phyloP scores from a whole-genome alignment of 345 rosid species.

The Salix exigua region DNA sequence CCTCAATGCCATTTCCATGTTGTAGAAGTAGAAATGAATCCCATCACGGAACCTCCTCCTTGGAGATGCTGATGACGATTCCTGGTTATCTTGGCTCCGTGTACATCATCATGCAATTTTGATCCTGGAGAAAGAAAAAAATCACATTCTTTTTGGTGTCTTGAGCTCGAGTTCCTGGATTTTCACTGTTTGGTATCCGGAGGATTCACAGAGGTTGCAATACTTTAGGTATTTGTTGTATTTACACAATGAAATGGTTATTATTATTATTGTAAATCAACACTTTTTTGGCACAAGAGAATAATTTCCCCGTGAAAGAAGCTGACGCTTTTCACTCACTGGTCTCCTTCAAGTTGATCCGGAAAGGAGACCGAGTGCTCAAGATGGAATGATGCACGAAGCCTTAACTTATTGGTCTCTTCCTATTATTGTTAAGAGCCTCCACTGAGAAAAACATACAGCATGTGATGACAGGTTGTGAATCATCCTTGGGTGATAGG shows the following conservation, averaged over 20 bases:
- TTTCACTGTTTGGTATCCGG: no score
- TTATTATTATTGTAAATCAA: no score
- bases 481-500: slow-evolving; percentile 65
- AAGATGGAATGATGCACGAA: slow-evolving; percentile 24
- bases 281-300: no score
- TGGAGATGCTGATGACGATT: slow-evolving; percentile 20
- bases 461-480: slow-evolving; percentile 34
- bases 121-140: background rate
- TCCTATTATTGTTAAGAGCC: background rate
- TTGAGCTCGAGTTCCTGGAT: no score
- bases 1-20: slow-evolving; percentile 61
- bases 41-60: slow-evolving; percentile 33
- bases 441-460: background rate
- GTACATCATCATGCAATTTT: background rate
- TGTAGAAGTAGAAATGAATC: slow-evolving; percentile 68
- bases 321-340: background rate
- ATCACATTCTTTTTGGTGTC: no score
- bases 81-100: slow-evolving; percentile 21
- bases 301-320: background rate
- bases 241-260: no score
- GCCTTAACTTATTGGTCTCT: background rate
- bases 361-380: slow-evolving; percentile 53
- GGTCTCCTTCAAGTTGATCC: slow-evolving; percentile 60
- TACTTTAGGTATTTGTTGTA: no score
- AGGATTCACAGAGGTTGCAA: no score